Evolutionary conservation across 768 basidiomycete genomes (phyloP).

Genomic region (Coprinopsis marcescibilis): DNA sequence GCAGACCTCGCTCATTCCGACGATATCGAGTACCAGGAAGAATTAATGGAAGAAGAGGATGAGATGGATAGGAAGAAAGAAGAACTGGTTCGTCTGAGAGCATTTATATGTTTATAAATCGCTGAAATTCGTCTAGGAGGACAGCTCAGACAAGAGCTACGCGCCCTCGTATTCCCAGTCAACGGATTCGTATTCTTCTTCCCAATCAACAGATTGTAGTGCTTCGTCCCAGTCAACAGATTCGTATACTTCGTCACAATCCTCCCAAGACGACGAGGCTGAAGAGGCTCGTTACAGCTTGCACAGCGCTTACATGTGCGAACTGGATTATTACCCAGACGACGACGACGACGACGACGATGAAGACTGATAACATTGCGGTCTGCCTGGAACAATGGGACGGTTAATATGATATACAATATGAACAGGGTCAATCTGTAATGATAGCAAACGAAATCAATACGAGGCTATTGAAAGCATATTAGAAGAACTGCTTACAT

Average conservation of each 20-base stretch:
- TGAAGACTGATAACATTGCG: neutral
- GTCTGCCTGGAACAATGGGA: too few species aligned
- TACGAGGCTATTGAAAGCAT: neutral
- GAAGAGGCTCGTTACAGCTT: neutral
- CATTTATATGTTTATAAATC: neutral
- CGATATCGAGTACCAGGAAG: conserved; percentile 7
- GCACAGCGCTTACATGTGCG: neutral
- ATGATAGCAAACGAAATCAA: too few species aligned
- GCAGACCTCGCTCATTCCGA: conserved; percentile 10
- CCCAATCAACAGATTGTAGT: neutral
- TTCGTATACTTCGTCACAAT: neutral
- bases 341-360: neutral
- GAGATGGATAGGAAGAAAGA: neutral
- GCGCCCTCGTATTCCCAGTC: too few species aligned
- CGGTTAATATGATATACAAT: too few species aligned
- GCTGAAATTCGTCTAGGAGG: neutral
- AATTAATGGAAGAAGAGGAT: conserved; percentile 9
- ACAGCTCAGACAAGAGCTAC: conserved; percentile 9
- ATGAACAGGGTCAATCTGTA: too few species aligned
- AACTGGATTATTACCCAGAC: neutral
- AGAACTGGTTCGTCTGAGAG: conserved; percentile 1
- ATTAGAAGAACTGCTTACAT: neutral
- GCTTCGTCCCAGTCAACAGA: too few species aligned
- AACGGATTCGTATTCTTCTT: neutral
- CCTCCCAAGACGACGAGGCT: neutral